phyloP scores from a whole-genome alignment of 192 early-diverging fungal species.

The Backusella tarrabulga region DNA sequence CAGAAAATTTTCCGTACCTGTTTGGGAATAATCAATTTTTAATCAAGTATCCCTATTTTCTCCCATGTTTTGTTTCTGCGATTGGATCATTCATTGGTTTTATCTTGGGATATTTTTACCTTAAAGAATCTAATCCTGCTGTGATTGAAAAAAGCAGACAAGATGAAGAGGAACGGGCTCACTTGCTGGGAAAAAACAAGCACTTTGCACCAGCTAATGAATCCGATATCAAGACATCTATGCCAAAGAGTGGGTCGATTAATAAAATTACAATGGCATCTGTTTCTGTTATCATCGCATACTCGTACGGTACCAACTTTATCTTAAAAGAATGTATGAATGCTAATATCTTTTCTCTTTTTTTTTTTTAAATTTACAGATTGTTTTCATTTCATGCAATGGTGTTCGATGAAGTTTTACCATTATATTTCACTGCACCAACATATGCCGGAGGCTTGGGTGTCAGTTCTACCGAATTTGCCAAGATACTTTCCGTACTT shows the following conservation, averaged over 20 bases:
- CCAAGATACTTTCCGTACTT: slow-evolving; percentile 40
- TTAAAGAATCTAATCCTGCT: slow-evolving; percentile 60
- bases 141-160: slow-evolving; percentile 3
- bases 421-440: slow-evolving; percentile 16
- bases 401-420: slow-evolving; percentile 52
- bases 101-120: slow-evolving; percentile 56
- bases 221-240: neutral
- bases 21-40: slow-evolving; percentile 64
- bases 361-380: slow-evolving; percentile 6
- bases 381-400: slow-evolving; percentile 50
- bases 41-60: slow-evolving; percentile 70
- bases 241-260: slow-evolving; percentile 10
- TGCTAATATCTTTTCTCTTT: neutral
- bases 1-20: slow-evolving; percentile 56
- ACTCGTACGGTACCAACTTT: slow-evolving; percentile 24
- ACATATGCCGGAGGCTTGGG: slow-evolving; percentile 46
- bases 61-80: slow-evolving; percentile 77
- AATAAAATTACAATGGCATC: neutral
- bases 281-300: slow-evolving; percentile 14
- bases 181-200: neutral
- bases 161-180: neutral
- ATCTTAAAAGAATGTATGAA: neutral
- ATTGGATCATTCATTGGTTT: slow-evolving; percentile 62
- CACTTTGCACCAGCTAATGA: neutral
- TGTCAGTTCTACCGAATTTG: slow-evolving; percentile 39